Evolutionary conservation across 805 yeast genomes (phyloP).

Genomic region (Saturnispora bothae): DNA sequence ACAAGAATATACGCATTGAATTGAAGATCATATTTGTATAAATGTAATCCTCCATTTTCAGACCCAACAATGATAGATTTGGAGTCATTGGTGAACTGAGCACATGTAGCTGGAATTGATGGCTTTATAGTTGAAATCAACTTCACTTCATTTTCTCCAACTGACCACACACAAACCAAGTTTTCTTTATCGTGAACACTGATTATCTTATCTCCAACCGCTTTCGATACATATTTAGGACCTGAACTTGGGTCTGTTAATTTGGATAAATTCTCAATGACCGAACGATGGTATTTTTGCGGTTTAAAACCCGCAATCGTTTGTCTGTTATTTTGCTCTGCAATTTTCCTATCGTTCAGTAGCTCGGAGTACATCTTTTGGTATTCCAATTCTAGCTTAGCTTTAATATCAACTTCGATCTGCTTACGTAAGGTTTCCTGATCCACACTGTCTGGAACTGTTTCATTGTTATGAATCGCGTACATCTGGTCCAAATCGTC

Average conservation of each 20-base stretch:
- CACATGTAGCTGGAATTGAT: slow-evolving; percentile 29
- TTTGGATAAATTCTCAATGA: slow-evolving; percentile 2
- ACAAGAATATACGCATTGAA: not conserved
- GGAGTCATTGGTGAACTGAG: slow-evolving; percentile 30
- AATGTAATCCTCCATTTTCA: slow-evolving; percentile 37
- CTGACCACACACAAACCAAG: slow-evolving; percentile 9
- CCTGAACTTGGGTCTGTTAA: slow-evolving; percentile 4
- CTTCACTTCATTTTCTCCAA: slow-evolving; percentile 18
- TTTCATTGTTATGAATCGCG: not conserved
- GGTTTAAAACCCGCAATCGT: slow-evolving; percentile 5
- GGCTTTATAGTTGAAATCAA: slow-evolving; percentile 22
- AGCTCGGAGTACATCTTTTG: slow-evolving; percentile 6
- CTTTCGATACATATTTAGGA: slow-evolving; percentile 4
- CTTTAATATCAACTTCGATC: slow-evolving; percentile 1
- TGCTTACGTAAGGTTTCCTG: slow-evolving; percentile 9
- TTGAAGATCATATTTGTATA: slow-evolving; percentile 22
- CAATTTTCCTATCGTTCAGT: slow-evolving; percentile 5
- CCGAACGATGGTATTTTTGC: slow-evolving; percentile 2
- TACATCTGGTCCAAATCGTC: slow-evolving; percentile 3
- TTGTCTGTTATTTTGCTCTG: slow-evolving; percentile 7
- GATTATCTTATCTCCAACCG: not conserved
- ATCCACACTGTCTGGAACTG: slow-evolving; percentile 3
- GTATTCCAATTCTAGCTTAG: slow-evolving; percentile 4
- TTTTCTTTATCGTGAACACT: slow-evolving; percentile 9
- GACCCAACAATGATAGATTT: slow-evolving; percentile 39